Conservation (phyloP, 768 basidiomycete species). For the Pisolithus orientalis region DNA sequence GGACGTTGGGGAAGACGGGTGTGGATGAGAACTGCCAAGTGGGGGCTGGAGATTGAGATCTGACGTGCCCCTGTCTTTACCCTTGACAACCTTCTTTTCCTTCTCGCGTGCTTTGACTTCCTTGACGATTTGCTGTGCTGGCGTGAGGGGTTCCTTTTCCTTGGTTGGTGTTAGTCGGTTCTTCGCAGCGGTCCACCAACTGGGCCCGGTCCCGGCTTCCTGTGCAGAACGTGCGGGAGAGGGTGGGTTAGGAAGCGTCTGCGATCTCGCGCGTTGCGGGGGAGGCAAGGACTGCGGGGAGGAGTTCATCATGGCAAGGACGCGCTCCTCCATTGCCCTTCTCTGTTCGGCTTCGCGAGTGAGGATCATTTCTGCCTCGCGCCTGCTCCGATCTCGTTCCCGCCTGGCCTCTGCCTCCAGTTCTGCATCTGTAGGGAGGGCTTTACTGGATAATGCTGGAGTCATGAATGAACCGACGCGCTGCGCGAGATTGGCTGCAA, state of each 20-base stretch:
- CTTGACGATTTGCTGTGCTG: conserved; percentile 76
- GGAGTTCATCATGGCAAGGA: conserved; percentile 64
- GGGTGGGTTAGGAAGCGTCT: conserved; percentile 49
- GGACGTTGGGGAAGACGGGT: conserved; percentile 51
- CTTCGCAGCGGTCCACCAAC: conserved; percentile 77
- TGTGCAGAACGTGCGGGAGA: conserved; percentile 63
- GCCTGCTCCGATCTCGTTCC: conserved; percentile 68
- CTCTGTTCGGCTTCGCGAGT: conserved; percentile 66
- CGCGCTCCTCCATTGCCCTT: conserved; percentile 62
- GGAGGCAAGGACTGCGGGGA: conserved; percentile 43
- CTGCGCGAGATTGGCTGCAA: conserved; percentile 71
- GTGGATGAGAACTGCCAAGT: conserved; percentile 39
- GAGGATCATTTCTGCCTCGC: conserved; percentile 75
- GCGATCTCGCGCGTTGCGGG: conserved; percentile 52
- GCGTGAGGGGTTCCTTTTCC: conserved; percentile 66
- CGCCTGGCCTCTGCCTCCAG: conserved; percentile 75
- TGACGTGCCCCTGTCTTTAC: conserved; percentile 43
- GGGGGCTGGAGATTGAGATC: conserved; percentile 53
- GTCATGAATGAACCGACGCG: conserved; percentile 65
- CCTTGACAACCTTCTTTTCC: conserved; percentile 37
- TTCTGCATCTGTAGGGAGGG: conserved; percentile 65
- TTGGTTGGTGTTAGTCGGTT: conserved; percentile 74
- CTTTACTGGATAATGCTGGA: conserved; percentile 38
- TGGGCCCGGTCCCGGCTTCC: conserved; percentile 35
- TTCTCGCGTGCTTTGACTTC: conserved; percentile 67